Base-by-base conservation (phyloP, 2,329 filamentous ascomycete genomes). In the Dactylellina parvicollis region DNA sequence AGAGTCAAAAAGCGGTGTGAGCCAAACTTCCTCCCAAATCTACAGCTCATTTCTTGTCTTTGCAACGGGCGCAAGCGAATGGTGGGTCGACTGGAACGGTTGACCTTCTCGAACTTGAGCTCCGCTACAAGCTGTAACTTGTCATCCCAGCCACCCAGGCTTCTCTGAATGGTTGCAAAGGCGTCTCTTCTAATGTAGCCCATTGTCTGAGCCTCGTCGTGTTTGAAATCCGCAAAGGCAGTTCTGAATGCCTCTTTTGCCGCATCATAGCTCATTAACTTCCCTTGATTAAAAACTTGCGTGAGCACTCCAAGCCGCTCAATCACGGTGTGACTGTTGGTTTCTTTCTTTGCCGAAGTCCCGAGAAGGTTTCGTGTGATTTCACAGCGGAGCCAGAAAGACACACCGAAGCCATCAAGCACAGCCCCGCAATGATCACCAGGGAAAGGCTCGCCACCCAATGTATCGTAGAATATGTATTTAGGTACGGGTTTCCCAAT, bases 341-440 rank as follows among this genome's bases (percentile, higher is more conserved):
- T n/a, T 2, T 24, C 20, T 12, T 26, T 22, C 30, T 65, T 65
- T 3, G 46, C 59, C 2, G 22, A 42, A 18, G 69, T 54, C 3
- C 4, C 60, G 4, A 73, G 24, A 1, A 66, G 32, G 7, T 65
- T 14, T 22, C 69, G 18, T 24, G 60, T 46, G 22, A 40, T 18
- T 18, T 73, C 69, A 22, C 54, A 73, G 20, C 49, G 59, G 18
- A 73, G 54, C 69, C 69, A 73, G 26, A 66, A 73, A 1, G 69
- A 60, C 5, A 20, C 26, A n/a, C 20, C 7, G 9, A 18, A 8
- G 1, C 47, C n/a, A 8, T 24, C 16, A 14, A 65, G 34, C 2
- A 65, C 1, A 10, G 54, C n/a, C 10, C 14, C 12, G 18, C 50
- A 32, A n/a, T 22, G 9, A n/a, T 73, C 69, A 1, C 69, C 69